Evolutionary conservation across 2,329 filamentous ascomycete species (phyloP), one percentile per base, ranked within the genome.

Genomic region (Hirsutella minnesotensis): DNA sequence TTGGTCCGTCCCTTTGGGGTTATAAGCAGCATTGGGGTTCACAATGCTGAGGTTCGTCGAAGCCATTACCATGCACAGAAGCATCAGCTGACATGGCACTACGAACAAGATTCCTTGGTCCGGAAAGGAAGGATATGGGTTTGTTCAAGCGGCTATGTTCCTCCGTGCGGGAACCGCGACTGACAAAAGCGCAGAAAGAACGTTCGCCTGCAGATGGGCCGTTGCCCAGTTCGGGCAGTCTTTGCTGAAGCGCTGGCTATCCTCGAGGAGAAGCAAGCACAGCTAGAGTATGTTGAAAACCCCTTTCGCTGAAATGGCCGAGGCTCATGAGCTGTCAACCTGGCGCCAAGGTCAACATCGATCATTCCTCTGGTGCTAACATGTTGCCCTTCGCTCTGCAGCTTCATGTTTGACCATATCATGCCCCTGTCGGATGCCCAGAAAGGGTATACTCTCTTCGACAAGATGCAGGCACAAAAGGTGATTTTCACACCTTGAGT

Each of bases 341-440:
- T 12, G 24, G 24, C 24, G 7, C 12, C 24, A 27, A n/a, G n/a
- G 24, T 27, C 24, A 12, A 27, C 24, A 27, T 7, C 24, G 7
- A 7, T 27, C 12, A 7, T 12, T 27, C 24, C 7, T 27, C 12
- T 12, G 12, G 24, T 27, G 24, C 20, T 38, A 18, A 27, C 27
- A 21, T 3, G 9, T 18, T 15, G 31, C n/a, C 2, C 10, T 5
- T 9, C 9, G 4, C 24, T 10, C 29, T 40, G 22, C 33, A 83
- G 82, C 44, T 87, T 87, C 64, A 85, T 87, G 81, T 79, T 81
- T 39, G 79, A 86, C 47, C 79, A 83, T 51, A 73, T 85, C 51
- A 83, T 86, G 79, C 80, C 81, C 2, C 65, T 86, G 34, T 69
- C 69, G 5, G 66, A 81, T 42, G 83, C 81, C 1, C 71, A 76